Conservation (phyloP, 2,329 filamentous ascomycete species). For the Podosphaera leucotricha region DNA sequence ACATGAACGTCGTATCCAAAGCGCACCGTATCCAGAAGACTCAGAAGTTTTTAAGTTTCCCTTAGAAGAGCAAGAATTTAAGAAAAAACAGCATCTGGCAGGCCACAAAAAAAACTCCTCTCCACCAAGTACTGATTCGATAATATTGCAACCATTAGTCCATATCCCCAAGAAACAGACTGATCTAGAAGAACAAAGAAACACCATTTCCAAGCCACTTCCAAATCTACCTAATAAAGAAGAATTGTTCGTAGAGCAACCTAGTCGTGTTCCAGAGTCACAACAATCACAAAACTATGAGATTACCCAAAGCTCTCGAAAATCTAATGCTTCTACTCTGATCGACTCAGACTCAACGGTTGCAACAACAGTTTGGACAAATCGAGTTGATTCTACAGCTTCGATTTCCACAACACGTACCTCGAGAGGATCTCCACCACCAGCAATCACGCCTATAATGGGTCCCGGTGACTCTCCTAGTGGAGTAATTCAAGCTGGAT, state of each 20-base stretch:
- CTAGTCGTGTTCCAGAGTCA: conserved; percentile 18
- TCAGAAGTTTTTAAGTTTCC: conserved; percentile 3
- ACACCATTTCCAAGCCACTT: neutral
- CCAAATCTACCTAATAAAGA: conserved; percentile 54
- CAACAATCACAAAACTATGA: conserved; percentile 26
- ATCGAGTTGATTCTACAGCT: conserved; percentile 53
- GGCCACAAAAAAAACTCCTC: conserved; percentile 4
- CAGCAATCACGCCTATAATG: conserved; percentile 72
- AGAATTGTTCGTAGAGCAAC: conserved; percentile 46
- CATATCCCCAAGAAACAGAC: neutral
- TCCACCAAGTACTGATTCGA: neutral
- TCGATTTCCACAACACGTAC: conserved; percentile 86
- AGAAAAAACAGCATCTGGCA: conserved; percentile 6
- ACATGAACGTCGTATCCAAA: conserved; percentile 13
- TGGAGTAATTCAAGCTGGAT: conserved; percentile 73
- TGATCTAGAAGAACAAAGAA: neutral
- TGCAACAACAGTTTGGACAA: conserved; percentile 23
- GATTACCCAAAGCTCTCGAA: conserved; percentile 11
- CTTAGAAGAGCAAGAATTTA: conserved; percentile 6
- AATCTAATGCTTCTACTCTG: conserved; percentile 5
- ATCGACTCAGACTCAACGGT: neutral
- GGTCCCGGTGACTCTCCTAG: conserved; percentile 46
- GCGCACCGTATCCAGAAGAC: conserved; percentile 17
- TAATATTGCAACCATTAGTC: neutral
- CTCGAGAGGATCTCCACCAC: conserved; percentile 77